A percentile compares a stretch with the other conserved stretches of the same genome.
Evolutionary conservation across 805 yeast species (phyloP).

Genomic region (Blastobotrys muscicola): DNA sequence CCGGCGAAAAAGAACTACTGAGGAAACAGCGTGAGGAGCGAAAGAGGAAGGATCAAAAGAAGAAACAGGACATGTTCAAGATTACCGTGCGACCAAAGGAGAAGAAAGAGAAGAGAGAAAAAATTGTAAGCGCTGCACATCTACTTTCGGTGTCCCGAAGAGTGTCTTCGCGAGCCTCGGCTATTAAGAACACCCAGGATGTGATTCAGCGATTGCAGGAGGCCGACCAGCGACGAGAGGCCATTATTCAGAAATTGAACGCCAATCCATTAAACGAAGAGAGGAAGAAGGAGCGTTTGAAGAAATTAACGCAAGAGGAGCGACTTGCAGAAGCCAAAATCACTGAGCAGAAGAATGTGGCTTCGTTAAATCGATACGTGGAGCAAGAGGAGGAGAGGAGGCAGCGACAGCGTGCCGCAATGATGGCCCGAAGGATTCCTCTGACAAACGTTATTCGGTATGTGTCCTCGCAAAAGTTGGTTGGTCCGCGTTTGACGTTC

Average conservation of each 20-base stretch:
- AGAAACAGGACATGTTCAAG: conserved; percentile 25
- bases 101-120: conserved; percentile 22
- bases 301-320: conserved; percentile 55
- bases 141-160: conserved; percentile 48
- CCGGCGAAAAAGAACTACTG: conserved; percentile 56
- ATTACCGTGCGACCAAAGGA: conserved; percentile 30
- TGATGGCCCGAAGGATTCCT: conserved; percentile 54
- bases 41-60: conserved; percentile 18
- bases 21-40: conserved; percentile 30
- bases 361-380: conserved; percentile 64
- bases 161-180: conserved; percentile 68
- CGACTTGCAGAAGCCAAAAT: conserved; percentile 72
- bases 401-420: conserved; percentile 62
- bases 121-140: conserved; percentile 29
- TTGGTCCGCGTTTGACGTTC: conserved; percentile 41
- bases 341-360: conserved; percentile 69
- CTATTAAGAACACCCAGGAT: conserved; percentile 67
- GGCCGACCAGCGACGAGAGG: conserved; percentile 49
- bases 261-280: not conserved
- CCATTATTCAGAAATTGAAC: not conserved
- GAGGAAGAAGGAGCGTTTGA: conserved; percentile 13
- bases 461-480: conserved; percentile 36
- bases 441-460: conserved; percentile 52
- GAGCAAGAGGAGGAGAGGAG: conserved; percentile 81
- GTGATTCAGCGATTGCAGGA: conserved; percentile 61